A percentile compares a stretch with the other conserved stretches of the same genome.
These are phyloP conservation scores for Fusarium poae DNA, from an alignment of 2,329 filamentous ascomycete genomes.

Conservation along the genomic window DNA sequence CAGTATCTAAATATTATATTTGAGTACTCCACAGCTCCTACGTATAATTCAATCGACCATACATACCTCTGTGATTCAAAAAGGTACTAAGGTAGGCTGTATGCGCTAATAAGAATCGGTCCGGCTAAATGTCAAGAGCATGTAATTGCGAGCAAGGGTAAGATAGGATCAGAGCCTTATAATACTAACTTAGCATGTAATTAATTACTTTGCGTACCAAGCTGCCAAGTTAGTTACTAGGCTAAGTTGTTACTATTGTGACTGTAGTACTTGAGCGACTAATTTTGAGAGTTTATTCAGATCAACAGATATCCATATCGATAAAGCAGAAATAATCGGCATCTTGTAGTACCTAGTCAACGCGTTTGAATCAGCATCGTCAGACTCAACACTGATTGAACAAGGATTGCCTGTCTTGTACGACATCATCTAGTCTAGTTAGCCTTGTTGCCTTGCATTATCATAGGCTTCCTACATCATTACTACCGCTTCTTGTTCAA, in stretches of 20 bases:
- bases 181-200: background rate
- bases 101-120: background rate
- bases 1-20: background rate
- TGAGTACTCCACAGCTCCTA: background rate
- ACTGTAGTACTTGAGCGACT: too few relatives aligned
- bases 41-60: background rate
- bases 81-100: background rate
- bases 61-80: background rate
- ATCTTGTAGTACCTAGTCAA: too few relatives aligned
- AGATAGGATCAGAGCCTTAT: background rate
- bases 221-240: too few relatives aligned
- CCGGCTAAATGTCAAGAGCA: background rate
- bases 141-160: background rate
- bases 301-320: background rate
- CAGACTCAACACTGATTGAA: slow-evolving; percentile 10
- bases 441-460: slow-evolving; percentile 11
- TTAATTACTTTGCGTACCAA: too few relatives aligned
- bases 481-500: slow-evolving; percentile 14
- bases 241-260: too few relatives aligned
- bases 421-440: slow-evolving; percentile 14
- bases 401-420: slow-evolving; percentile 15
- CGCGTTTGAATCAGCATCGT: background rate
- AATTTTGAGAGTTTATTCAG: too few relatives aligned
- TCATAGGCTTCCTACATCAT: slow-evolving; percentile 24
- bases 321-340: background rate